Percentiles rank a stretch among this genome's conserved stretches.
phyloP scores from a whole-genome alignment of 495 filamentous ascomycete species.

The Neurospora hispaniola region DNA sequence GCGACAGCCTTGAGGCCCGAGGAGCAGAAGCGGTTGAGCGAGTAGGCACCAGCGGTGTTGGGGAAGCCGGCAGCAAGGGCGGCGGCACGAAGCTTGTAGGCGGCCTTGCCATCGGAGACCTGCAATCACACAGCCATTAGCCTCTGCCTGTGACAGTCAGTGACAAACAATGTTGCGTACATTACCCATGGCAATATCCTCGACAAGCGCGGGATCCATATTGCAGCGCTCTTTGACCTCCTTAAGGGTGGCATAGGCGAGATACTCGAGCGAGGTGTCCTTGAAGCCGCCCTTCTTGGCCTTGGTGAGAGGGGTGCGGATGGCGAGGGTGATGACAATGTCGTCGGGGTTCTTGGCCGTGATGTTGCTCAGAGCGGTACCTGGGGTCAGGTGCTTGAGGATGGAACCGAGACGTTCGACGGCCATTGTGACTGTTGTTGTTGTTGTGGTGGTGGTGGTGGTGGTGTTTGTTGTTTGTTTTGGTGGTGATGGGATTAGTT shows the following conservation, averaged over 20 bases:
- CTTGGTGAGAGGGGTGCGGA: slow-evolving; percentile 73
- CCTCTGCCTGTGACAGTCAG: background rate
- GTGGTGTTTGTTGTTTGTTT: background rate
- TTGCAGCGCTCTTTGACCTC: slow-evolving; percentile 62
- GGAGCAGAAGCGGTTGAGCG: slow-evolving; percentile 92
- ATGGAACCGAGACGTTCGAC: slow-evolving; percentile 77
- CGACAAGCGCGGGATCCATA: slow-evolving; percentile 71
- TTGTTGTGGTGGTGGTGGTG: too few relatives aligned
- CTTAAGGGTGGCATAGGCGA: slow-evolving; percentile 70
- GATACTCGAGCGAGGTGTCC: slow-evolving; percentile 81
- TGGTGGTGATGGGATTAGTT: background rate
- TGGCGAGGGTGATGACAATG: slow-evolving; percentile 78
- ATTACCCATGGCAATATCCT: slow-evolving; percentile 90
- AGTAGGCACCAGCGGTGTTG: slow-evolving; percentile 69
- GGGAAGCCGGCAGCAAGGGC: slow-evolving; percentile 88
- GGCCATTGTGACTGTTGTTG: slow-evolving; percentile 54
- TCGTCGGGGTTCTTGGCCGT: slow-evolving; percentile 93
- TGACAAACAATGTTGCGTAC: slow-evolving; percentile 35
- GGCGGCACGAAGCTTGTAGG: slow-evolving; percentile 83
- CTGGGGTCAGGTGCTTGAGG: slow-evolving; percentile 73
- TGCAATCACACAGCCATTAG: slow-evolving; percentile 20
- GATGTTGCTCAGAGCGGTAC: slow-evolving; percentile 53
- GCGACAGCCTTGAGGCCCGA: slow-evolving; percentile 91
- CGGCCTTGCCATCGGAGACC: slow-evolving; percentile 77
- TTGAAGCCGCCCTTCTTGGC: slow-evolving; percentile 80